A percentile compares a stretch with the other conserved stretches of the same genome.
Conservation (phyloP, 75 land plant species). For the Gnetum montanum region DNA sequence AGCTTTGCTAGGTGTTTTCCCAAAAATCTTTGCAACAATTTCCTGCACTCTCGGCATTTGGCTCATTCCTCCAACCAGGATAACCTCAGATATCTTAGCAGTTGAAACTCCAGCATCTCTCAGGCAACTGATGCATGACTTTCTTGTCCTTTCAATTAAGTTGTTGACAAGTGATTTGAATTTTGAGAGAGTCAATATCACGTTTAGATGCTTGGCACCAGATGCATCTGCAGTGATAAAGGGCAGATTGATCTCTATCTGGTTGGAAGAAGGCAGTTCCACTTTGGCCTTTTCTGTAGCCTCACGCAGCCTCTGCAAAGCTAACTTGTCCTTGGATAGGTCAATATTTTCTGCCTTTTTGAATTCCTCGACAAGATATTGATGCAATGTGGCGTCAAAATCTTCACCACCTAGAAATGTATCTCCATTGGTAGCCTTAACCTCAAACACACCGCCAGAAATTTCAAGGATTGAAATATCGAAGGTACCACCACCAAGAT, state of each 20-base stretch:
- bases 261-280: slow-evolving; percentile 51
- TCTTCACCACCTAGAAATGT: slow-evolving; percentile 65
- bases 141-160: slow-evolving; percentile 43
- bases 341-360: slow-evolving; percentile 41
- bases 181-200: slow-evolving; percentile 48
- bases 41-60: slow-evolving; percentile 53
- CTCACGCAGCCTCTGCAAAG: slow-evolving; percentile 46
- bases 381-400: slow-evolving; percentile 42
- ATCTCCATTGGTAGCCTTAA: slow-evolving; percentile 60
- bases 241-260: slow-evolving; percentile 50
- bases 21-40: slow-evolving; percentile 33
- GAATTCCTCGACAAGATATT: slow-evolving; percentile 37
- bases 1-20: slow-evolving; percentile 54
- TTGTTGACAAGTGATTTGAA: slow-evolving; percentile 36
- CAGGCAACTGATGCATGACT: too few relatives aligned
- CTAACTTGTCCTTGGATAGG: slow-evolving; percentile 37
- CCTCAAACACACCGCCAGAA: slow-evolving; percentile 69
- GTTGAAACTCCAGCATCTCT: slow-evolving; percentile 54
- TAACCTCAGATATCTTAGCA: slow-evolving; percentile 39
- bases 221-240: slow-evolving; percentile 60
- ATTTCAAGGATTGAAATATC: slow-evolving; percentile 65
- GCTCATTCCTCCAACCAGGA: slow-evolving; percentile 55
- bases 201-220: slow-evolving; percentile 51
- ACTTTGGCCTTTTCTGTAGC: slow-evolving; percentile 62
- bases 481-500: slow-evolving; percentile 69